A percentile compares a stretch with the other conserved stretches of the same genome.
Evolutionary conservation across 2,329 filamentous ascomycete genomes (phyloP).

Genomic region (Fusarium camptoceras): DNA sequence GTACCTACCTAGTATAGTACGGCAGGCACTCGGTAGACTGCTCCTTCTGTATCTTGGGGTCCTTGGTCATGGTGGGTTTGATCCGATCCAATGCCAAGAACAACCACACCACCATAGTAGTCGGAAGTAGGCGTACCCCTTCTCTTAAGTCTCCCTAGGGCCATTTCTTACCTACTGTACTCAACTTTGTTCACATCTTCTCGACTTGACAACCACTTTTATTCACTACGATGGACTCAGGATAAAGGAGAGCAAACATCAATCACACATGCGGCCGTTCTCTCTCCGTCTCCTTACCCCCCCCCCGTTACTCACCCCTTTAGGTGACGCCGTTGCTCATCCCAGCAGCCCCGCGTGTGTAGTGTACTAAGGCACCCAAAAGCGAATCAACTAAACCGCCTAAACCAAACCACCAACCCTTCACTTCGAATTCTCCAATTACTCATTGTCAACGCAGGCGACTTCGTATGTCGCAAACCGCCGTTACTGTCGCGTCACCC

Average conservation of each 20-base stretch:
- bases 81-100: conserved; percentile 1
- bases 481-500: conserved; percentile 32
- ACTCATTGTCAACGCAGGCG: background rate
- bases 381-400: conserved; percentile 19
- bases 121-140: conserved; percentile 1
- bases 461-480: conserved; percentile 36
- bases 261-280: conserved; percentile 4
- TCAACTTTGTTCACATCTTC: background rate
- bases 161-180: background rate
- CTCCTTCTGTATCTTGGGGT: background rate
- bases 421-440: conserved; percentile 12
- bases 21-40: background rate
- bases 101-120: conserved; percentile 6
- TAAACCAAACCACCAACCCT: conserved; percentile 14
- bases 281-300: background rate
- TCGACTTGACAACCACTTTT: background rate
- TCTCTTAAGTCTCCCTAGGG: background rate
- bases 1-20: background rate
- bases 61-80: background rate
- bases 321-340: conserved; percentile 33
- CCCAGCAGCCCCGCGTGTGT: conserved; percentile 27
- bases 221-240: conserved; percentile 25
- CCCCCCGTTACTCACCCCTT: conserved; percentile 29
- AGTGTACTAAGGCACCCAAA: conserved; percentile 23
- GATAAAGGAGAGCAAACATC: conserved; percentile 24